phyloP scores from a whole-genome alignment of 768 basidiomycete genomes.

The Tephrocybe sp. region DNA sequence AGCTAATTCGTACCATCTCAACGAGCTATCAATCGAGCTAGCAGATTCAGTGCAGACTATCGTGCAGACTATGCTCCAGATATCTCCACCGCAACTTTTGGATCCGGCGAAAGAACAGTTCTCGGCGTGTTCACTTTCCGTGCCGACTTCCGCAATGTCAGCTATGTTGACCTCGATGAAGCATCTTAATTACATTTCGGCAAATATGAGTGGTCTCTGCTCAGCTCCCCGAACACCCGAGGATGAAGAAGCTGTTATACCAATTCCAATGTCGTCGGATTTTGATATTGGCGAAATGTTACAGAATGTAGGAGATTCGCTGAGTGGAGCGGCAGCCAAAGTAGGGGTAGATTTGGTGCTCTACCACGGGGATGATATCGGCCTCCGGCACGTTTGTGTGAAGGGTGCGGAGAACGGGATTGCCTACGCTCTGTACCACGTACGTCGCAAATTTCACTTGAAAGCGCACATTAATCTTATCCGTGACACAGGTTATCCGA shows the following conservation, averaged over 20 bases:
- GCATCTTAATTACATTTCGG: conserved; percentile 88
- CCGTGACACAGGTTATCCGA: conserved; percentile 62
- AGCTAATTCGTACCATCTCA: conserved; percentile 40
- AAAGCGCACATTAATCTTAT: conserved; percentile 15
- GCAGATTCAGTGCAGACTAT: conserved; percentile 90
- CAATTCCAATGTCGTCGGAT: conserved; percentile 42
- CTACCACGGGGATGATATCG: conserved; percentile 80
- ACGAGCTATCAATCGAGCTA: conserved; percentile 79
- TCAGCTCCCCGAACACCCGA: conserved; percentile 9
- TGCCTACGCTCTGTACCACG: conserved; percentile 79
- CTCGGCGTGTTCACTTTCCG: conserved; percentile 81
- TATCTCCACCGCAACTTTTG: conserved; percentile 86
- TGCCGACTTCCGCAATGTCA: conserved; percentile 85
- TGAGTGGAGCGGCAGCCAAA: conserved; percentile 81
- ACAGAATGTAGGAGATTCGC: conserved; percentile 84
- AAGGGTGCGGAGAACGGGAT: conserved; percentile 83
- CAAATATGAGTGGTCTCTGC: conserved; percentile 67
- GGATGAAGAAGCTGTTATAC: neutral
- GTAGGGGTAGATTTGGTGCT: conserved; percentile 87
- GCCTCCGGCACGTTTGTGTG: conserved; percentile 83
- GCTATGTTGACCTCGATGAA: conserved; percentile 91
- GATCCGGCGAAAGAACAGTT: conserved; percentile 94
- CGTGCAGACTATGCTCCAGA: conserved; percentile 87
- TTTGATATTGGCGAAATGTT: conserved; percentile 92
- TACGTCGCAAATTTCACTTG: conserved; percentile 41